These are phyloP conservation scores for Encephalitozoon intestinalis DNA, from an alignment of 371 early-diverging fungal species.

Conservation along the genomic window DNA sequence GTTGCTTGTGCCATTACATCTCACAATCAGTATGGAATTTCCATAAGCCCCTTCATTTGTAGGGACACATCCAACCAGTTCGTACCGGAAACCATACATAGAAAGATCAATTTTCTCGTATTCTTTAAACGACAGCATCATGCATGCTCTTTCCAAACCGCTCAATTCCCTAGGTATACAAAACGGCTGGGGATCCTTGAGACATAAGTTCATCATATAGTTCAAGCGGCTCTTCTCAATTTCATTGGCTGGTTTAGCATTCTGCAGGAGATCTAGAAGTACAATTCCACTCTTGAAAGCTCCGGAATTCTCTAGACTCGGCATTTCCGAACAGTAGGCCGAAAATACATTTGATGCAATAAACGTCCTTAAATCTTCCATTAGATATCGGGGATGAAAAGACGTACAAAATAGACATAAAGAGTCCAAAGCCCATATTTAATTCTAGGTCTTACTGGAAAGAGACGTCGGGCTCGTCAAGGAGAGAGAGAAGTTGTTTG, in stretches of 20 bases:
- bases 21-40: conserved; percentile 5
- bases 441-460: conserved; percentile 11
- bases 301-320: neutral
- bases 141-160: conserved; percentile 9
- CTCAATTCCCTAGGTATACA: neutral
- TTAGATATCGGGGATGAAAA: neutral
- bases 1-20: neutral
- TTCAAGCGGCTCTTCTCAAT: neutral
- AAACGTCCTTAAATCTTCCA: neutral
- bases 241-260: neutral
- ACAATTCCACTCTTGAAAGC: neutral
- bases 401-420: neutral
- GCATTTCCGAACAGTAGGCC: neutral
- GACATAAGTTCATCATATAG: conserved; percentile 16
- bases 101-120: neutral
- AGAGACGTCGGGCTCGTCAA: conserved; percentile 42
- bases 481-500: conserved; percentile 39
- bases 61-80: conserved; percentile 30
- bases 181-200: neutral
- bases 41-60: neutral
- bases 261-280: neutral
- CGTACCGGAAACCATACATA: neutral
- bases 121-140: conserved; percentile 35
- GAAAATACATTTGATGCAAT: neutral
- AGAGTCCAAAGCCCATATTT: neutral